phyloP scores from a whole-genome alignment of 2,329 filamentous ascomycete genomes.

The Sporothrix pallida region DNA sequence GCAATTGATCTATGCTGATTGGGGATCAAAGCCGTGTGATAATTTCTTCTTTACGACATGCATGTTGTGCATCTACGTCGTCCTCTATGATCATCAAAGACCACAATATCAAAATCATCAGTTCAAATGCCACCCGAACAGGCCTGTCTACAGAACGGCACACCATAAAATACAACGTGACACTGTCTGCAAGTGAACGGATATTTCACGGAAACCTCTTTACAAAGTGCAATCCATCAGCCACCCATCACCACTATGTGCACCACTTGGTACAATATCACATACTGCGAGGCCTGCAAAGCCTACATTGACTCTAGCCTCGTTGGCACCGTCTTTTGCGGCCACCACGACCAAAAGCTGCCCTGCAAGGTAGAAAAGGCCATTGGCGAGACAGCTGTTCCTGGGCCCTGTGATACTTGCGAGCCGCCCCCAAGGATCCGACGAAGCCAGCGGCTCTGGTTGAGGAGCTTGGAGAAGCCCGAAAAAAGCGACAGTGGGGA shows the following conservation, averaged over 20 bases:
- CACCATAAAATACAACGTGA: too few relatives aligned
- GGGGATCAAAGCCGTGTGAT: too few relatives aligned
- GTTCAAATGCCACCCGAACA: neutral
- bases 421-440: neutral
- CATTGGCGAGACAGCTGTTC: slow-evolving; percentile 1
- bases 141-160: too few relatives aligned
- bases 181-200: neutral
- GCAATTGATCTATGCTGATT: too few relatives aligned
- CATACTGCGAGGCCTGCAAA: slow-evolving; percentile 15
- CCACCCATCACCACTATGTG: slow-evolving; percentile 15
- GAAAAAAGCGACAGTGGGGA: too few relatives aligned
- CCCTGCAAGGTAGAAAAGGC: slow-evolving; percentile 9
- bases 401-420: slow-evolving; percentile 25
- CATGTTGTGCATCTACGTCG: too few relatives aligned
- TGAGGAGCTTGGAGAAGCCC: neutral
- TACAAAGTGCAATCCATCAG: neutral
- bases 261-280: slow-evolving; percentile 26
- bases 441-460: neutral
- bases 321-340: slow-evolving; percentile 25
- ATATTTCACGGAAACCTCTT: neutral
- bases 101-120: neutral
- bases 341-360: neutral
- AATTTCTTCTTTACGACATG: too few relatives aligned
- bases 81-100: too few relatives aligned
- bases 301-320: slow-evolving; percentile 23